Conservation (phyloP, 2,329 filamentous ascomycete species). For the Aspergillus sp. region DNA sequence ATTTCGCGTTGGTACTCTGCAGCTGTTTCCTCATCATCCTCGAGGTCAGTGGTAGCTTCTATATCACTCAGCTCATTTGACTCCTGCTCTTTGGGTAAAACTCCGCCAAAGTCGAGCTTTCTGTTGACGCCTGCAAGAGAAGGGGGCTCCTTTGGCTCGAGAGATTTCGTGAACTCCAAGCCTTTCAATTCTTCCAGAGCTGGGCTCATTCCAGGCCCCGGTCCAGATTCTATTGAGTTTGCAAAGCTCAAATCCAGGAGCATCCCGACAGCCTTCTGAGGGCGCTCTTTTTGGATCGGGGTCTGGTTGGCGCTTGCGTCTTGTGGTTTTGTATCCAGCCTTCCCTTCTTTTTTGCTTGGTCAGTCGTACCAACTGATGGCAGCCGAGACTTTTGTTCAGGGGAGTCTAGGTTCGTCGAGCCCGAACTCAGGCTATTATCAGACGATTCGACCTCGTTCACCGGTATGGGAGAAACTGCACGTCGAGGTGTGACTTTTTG, state of each 20-base stretch:
- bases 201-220: constrained; percentile 13
- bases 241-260: constrained; percentile 23
- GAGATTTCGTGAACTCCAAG: constrained; percentile 18
- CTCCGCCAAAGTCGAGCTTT: not conserved
- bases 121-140: not conserved
- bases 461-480: not conserved
- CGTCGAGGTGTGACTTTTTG: not conserved
- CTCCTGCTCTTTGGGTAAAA: not conserved
- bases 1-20: constrained; percentile 16
- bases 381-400: not conserved
- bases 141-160: not conserved
- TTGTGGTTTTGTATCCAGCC: not conserved
- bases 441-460: not conserved
- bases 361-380: not conserved
- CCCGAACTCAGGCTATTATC: not conserved
- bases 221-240: constrained; percentile 4
- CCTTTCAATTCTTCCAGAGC: constrained; percentile 22
- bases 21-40: not conserved
- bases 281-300: not conserved
- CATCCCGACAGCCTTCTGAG: constrained; percentile 5
- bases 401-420: not conserved
- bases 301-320: not conserved
- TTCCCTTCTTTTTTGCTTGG: not conserved
- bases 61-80: not conserved
- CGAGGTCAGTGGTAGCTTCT: not conserved